A percentile compares a stretch with the other conserved stretches of the same genome.
These are phyloP conservation scores for Tetrapyrgos nigripes DNA, from an alignment of 1,284 basidiomycete genomes.

Conservation along the genomic window DNA sequence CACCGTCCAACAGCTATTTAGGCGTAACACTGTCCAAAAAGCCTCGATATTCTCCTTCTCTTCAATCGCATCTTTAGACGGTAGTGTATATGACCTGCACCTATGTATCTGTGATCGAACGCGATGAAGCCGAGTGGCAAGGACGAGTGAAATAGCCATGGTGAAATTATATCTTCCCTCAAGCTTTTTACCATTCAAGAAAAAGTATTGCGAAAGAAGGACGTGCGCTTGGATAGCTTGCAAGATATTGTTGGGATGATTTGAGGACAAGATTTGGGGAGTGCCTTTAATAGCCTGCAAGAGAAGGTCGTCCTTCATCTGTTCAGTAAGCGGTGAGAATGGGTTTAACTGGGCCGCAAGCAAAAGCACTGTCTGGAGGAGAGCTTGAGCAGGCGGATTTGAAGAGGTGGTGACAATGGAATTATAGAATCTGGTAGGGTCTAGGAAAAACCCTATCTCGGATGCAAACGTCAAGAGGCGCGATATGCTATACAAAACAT, in stretches of 20 bases:
- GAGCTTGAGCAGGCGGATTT: not conserved
- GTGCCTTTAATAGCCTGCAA: constrained; percentile 19
- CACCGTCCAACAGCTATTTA: constrained; percentile 18
- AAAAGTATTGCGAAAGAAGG: constrained; percentile 17
- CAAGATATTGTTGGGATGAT: constrained; percentile 12
- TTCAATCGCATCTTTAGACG: not conserved
- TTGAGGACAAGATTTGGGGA: constrained; percentile 9
- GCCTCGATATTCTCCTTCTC: constrained; percentile 17
- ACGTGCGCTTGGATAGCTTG: constrained; percentile 18
- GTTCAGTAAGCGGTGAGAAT: not conserved
- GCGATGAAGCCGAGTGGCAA: constrained; percentile 15
- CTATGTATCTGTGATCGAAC: too few relatives aligned
- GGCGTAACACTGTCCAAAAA: constrained; percentile 17
- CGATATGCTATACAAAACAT: constrained; percentile 39
- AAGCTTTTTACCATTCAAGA: not conserved
- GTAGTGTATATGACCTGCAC: too few relatives aligned
- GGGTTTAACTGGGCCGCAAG: not conserved
- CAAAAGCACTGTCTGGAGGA: not conserved
- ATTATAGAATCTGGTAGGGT: constrained; percentile 31
- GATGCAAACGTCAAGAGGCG: constrained; percentile 37
- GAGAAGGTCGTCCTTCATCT: constrained; percentile 4
- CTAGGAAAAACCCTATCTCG: constrained; percentile 47
- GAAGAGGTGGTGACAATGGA: not conserved
- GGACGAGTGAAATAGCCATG: constrained; percentile 14
- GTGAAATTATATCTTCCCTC: constrained; percentile 16